Evolutionary conservation across 306 rosid genomes (phyloP), one percentile per base, ranked within the genome.

Genomic region (Cicer chorassanicum): DNA sequence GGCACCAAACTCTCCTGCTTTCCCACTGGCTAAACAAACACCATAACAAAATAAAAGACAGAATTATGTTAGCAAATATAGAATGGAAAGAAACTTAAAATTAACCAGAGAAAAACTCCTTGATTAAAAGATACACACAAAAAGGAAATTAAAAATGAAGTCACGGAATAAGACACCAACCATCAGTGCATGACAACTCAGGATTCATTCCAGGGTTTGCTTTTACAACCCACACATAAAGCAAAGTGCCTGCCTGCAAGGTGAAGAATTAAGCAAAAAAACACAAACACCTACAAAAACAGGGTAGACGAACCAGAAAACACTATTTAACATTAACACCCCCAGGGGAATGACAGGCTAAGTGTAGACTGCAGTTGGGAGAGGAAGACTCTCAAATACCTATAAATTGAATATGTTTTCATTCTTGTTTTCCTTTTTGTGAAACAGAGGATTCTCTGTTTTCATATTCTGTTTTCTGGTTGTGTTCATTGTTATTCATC

Each of bases 161-260:
- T 65, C 7, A 5, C 9, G 42, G 34, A 76, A 70, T 44, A 65
- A 45, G 78, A 71, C 48, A 82, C 90, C 44, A 57, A 94, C 99
- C 99, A 81, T 92, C 96, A 11, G 87, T 90, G 79, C 99, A 94
- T 54, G 99, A 80, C 67, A 94, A 78, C 80, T 92, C 97, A 5
- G 99, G 97, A 85, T 92, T 94, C 89, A 92, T 84, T 80, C 91
- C 92, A 49, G 89, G 91, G 82, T 82, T 94, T 74, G 92, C 96
- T 81, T 87, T 92, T 68, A 85, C 98, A 34, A 94, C 87, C 70
- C 97, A 88, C 59, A 82, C 88, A 39, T 88, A 92, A 60, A 92
- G 76, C 85, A 92, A 84, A 65, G 93, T 82, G 76, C 96, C 99
- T 48, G 61, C 84, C 96, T 90, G 92, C 83, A 72, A 78, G 65